A percentile compares a stretch with the other conserved stretches of the same genome.
Conservation (phyloP, 2,329 filamentous ascomycete species). For the Botrytis hyacinthi region DNA sequence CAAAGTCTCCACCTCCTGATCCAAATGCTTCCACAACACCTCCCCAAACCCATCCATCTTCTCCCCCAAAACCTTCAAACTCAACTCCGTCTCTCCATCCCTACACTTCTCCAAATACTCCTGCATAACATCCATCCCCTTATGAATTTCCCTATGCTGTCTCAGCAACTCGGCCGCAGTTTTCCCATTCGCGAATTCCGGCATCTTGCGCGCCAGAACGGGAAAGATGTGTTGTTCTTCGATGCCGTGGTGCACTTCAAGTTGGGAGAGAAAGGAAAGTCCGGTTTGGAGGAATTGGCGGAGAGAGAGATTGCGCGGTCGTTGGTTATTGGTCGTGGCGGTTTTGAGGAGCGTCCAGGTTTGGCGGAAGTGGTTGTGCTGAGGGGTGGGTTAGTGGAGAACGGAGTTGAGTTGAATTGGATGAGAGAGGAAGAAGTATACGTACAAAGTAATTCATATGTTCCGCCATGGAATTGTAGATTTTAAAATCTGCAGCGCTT, state of each 20-base stretch:
- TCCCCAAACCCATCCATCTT: conserved; percentile 76
- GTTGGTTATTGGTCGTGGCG: conserved; percentile 58
- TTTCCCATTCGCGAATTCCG: conserved; percentile 60
- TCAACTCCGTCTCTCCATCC: conserved; percentile 59
- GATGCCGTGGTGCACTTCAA: conserved; percentile 77
- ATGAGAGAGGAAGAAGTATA: background rate
- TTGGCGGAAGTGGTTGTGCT: conserved; percentile 75
- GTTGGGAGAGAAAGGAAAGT: conserved; percentile 66
- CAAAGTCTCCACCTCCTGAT: conserved; percentile 76
- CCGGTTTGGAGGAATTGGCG: conserved; percentile 66
- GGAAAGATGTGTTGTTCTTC: conserved; percentile 84
- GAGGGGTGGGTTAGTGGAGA: background rate
- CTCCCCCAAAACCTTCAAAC: conserved; percentile 58
- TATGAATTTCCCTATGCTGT: conserved; percentile 78
- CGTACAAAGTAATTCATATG: conserved; percentile 61
- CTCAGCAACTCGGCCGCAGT: conserved; percentile 61
- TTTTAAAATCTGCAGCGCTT: conserved; percentile 54
- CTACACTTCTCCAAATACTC: conserved; percentile 63
- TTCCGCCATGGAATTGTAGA: conserved; percentile 62
- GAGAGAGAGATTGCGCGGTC: conserved; percentile 63
- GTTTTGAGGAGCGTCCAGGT: conserved; percentile 70
- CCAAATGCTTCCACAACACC: conserved; percentile 79
- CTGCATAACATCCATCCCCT: conserved; percentile 66
- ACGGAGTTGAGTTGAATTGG: background rate
- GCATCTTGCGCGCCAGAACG: conserved; percentile 71